These are phyloP conservation scores for Vigna reflexopilosa DNA, from an alignment of 306 rosid genomes.

Conservation along the genomic window DNA sequence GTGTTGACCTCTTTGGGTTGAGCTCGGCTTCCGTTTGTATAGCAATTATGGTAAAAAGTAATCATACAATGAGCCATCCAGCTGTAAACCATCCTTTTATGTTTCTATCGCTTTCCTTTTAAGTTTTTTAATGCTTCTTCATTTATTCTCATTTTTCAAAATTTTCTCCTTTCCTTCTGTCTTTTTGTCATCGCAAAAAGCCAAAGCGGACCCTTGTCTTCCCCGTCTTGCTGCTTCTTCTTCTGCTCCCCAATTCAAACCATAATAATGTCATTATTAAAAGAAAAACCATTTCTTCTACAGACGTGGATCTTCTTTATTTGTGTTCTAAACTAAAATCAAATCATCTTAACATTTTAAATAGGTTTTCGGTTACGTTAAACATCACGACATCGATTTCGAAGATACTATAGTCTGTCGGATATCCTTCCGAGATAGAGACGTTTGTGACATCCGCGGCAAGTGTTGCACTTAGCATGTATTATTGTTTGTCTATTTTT, in stretches of 20 bases:
- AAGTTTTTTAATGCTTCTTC: background rate
- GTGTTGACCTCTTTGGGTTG: slow-evolving; percentile 61
- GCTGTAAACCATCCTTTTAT: slow-evolving; percentile 47
- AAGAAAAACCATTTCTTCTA: background rate
- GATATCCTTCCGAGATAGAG: background rate
- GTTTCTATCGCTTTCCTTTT: background rate
- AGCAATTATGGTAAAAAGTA: slow-evolving; percentile 36
- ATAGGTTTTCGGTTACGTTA: slow-evolving; percentile 10
- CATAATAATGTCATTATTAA: background rate
- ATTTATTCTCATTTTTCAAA: slow-evolving; percentile 12
- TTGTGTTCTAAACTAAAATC: background rate
- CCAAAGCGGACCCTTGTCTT: slow-evolving; percentile 47
- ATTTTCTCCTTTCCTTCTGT: background rate
- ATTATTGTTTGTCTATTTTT: background rate
- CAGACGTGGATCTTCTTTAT: background rate
- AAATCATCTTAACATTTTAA: background rate
- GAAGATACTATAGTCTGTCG: background rate
- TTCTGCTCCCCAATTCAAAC: background rate
- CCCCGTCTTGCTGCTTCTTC: slow-evolving; percentile 6
- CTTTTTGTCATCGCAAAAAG: slow-evolving; percentile 36
- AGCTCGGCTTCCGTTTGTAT: slow-evolving; percentile 45
- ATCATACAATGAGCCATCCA: slow-evolving; percentile 49
- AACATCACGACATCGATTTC: slow-evolving; percentile 25
- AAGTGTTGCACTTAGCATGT: background rate
- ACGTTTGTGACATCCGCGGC: background rate